Base-by-base conservation (phyloP, 768 basidiomycete species). In the Amanita rubescens region DNA sequence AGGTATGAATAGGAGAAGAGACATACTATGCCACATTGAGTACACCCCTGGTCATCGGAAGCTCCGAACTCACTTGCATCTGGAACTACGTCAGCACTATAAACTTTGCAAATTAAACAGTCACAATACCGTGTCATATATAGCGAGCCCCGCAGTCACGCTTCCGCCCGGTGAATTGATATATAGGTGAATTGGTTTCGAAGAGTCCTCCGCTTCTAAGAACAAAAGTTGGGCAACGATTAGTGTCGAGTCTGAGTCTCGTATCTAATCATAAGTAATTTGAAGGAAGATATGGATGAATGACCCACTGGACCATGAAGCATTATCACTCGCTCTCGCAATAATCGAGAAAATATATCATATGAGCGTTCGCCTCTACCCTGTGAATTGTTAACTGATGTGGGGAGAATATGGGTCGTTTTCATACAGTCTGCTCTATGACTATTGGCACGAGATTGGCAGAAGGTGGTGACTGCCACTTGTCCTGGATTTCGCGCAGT, bases 151-250 rank as follows among this genome's bases (percentile, higher is more conserved):
- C 45, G 94, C 92, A 0, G 94, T 95, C 35, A 98, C 95, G 62
- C 88, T 90, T 27, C 95, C 95, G 2, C 95, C 95, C 0, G 95
- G 95, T 6, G 90, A 94, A 69, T 97, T 97, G 60, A 98, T 95
- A 69, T 98, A 98, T 10, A 98, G 71, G 62, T 95, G 94, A 52
- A 98, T 96, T 3, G 95, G 95, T 65, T 92, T 91, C 8, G 85
- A 82, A 0, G 93, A 83, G 59, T 97, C 94, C 67, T 95, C 94
- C 1, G 95, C 94, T 74, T 98, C 95, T 55, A 97, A 77, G 68
- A 95, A 97, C 38, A 98, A 82, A 7, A 98, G 75, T 63, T 97
- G 94, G 1, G 94, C 91, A 6, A 96, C 92, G 32, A 85, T 78
- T 54, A 96, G 74, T 3, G 93, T 87, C 1, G 94, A 88, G 61